These are phyloP conservation scores for Neurospora pannonica DNA, from an alignment of 495 filamentous ascomycete genomes.

Conservation along the genomic window DNA sequence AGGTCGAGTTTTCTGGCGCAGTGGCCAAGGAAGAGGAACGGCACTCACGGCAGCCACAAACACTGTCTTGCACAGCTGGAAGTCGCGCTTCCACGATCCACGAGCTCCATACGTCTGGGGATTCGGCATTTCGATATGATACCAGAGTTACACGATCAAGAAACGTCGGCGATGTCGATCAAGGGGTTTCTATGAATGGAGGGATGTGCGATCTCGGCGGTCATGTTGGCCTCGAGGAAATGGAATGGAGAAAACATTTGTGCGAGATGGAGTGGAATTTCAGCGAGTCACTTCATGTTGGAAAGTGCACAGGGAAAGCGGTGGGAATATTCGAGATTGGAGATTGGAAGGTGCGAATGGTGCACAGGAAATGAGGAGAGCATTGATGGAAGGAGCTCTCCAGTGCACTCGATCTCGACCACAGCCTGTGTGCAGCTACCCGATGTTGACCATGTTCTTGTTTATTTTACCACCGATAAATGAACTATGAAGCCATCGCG, in stretches of 20 bases:
- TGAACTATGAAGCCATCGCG: background rate
- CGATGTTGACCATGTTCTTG: background rate
- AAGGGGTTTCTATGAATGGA: background rate
- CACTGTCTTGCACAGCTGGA: slow-evolving; percentile 14
- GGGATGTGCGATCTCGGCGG: background rate
- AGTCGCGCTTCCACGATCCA: slow-evolving; percentile 5
- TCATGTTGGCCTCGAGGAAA: background rate
- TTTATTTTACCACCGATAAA: background rate
- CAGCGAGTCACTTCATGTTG: background rate
- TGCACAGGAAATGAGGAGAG: background rate
- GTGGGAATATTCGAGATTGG: background rate
- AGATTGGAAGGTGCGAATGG: background rate
- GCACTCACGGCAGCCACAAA: slow-evolving; percentile 13
- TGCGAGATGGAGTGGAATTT: background rate
- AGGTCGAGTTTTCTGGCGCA: background rate
- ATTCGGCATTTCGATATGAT: background rate
- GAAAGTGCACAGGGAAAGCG: background rate
- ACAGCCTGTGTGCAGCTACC: background rate
- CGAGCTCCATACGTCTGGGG: background rate
- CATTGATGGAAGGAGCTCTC: background rate
- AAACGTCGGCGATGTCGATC: background rate
- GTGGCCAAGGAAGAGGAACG: background rate
- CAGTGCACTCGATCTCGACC: background rate
- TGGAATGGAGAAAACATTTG: background rate
- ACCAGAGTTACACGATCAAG: background rate